Conservation (phyloP, 108 stramenopile genomes). For the Cyclotella atomus region DNA sequence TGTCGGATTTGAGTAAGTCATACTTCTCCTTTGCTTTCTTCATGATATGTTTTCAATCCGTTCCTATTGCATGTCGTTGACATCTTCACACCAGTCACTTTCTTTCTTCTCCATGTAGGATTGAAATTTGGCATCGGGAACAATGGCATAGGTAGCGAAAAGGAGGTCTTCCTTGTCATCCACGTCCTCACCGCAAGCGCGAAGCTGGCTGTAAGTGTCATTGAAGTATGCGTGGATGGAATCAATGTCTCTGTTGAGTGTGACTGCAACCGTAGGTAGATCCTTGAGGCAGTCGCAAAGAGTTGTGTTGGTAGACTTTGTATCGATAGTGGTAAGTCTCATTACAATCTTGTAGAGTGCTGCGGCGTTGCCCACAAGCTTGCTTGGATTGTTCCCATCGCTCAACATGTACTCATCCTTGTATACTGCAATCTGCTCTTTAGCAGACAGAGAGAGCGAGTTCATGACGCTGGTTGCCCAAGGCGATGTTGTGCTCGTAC, state of each 20-base stretch:
- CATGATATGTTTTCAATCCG: not conserved
- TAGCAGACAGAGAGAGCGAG: not conserved
- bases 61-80: no score
- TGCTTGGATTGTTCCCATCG: not conserved
- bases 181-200: constrained; percentile 1
- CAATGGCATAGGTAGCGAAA: constrained; percentile 2
- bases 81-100: not conserved
- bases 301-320: constrained; percentile 8
- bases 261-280: not conserved
- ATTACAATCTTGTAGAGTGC: constrained; percentile 3
- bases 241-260: not conserved
- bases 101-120: not conserved
- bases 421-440: not conserved
- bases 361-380: not conserved
- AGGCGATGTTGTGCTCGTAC: not conserved
- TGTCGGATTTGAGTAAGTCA: no score
- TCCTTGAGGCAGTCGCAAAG: not conserved
- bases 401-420: constrained; percentile 3
- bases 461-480: not conserved
- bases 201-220: not conserved
- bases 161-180: constrained; percentile 11
- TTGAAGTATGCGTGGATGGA: not conserved
- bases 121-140: constrained; percentile 3
- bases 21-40: constrained; percentile 3
- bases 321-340: constrained; percentile 13